These are phyloP conservation scores for Plasmodium chabaudi DNA, from an alignment of 169 alveolate genomes.

Conservation along the genomic window DNA sequence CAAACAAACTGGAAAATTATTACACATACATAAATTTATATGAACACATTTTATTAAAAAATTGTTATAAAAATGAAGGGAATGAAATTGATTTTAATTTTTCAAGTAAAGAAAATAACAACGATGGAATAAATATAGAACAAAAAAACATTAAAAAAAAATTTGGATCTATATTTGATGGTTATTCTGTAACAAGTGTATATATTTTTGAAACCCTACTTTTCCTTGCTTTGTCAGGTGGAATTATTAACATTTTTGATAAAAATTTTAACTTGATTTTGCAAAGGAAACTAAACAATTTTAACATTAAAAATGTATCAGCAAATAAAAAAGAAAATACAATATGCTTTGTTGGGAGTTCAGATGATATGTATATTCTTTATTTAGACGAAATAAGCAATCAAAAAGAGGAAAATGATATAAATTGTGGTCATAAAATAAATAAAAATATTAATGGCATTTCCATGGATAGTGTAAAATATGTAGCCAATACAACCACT, in stretches of 20 bases:
- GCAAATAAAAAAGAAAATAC: constrained; percentile 42
- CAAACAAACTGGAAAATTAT: constrained; percentile 32
- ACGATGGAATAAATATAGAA: background rate
- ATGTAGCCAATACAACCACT: background rate
- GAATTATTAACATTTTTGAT: constrained; percentile 46
- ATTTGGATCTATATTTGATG: constrained; percentile 1
- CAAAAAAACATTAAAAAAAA: background rate
- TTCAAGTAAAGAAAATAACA: background rate
- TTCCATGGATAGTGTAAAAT: background rate
- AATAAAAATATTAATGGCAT: background rate
- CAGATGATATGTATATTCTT: constrained; percentile 15
- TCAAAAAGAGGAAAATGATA: background rate
- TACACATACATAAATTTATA: constrained; percentile 51
- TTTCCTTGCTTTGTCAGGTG: constrained; percentile 61
- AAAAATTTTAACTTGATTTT: constrained; percentile 20
- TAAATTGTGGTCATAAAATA: background rate
- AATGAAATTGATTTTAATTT: constrained; percentile 5
- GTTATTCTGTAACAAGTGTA: constrained; percentile 32
- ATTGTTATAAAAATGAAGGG: constrained; percentile 3
- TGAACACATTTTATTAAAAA: constrained; percentile 7
- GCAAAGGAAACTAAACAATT: constrained; percentile 16
- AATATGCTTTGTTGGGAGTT: constrained; percentile 38
- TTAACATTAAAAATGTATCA: constrained; percentile 27
- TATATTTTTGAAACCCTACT: constrained; percentile 32
- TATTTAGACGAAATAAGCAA: constrained; percentile 17